phyloP scores from a whole-genome alignment of 768 basidiomycete species.

The Chalciporus chontae region DNA sequence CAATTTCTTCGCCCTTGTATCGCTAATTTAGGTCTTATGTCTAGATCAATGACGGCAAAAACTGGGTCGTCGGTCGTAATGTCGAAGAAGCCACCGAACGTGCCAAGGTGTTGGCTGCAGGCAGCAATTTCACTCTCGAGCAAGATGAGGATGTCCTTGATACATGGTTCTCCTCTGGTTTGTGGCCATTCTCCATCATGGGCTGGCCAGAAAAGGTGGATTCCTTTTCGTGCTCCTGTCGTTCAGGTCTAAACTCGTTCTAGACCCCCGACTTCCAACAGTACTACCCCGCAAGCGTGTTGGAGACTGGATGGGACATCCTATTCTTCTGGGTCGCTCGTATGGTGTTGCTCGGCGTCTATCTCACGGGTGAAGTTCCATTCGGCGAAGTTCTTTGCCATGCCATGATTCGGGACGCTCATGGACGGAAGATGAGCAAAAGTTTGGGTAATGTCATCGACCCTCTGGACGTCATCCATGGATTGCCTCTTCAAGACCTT shows the following conservation, averaged over 20 bases:
- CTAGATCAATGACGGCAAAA: conserved; percentile 64
- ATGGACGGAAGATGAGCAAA: conserved; percentile 99
- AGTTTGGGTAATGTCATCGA: conserved; percentile 97
- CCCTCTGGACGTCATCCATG: conserved; percentile 92
- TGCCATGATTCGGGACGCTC: conserved; percentile 98
- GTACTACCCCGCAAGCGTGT: conserved; percentile 87
- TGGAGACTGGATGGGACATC: conserved; percentile 99
- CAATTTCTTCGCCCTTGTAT: not conserved
- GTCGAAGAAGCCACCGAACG: conserved; percentile 73
- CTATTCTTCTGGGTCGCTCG: conserved; percentile 99
- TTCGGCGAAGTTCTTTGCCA: conserved; percentile 97
- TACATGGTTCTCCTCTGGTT: conserved; percentile 97
- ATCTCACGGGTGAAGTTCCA: conserved; percentile 86
- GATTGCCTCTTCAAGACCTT: conserved; percentile 70
- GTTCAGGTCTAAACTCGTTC: conserved; percentile 1
- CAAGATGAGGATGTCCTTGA: conserved; percentile 98
- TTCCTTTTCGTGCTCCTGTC: not conserved
- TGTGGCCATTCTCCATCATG: conserved; percentile 97
- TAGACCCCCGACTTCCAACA: conserved; percentile 73
- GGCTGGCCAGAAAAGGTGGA: conserved; percentile 93
- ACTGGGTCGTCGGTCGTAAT: conserved; percentile 90
- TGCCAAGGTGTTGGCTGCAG: conserved; percentile 65
- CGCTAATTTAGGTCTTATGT: not conserved
- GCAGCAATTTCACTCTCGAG: conserved; percentile 66
- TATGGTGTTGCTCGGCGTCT: conserved; percentile 91